These are phyloP conservation scores for Somion occarium DNA, from an alignment of 1,284 basidiomycete genomes.

Conservation along the genomic window DNA sequence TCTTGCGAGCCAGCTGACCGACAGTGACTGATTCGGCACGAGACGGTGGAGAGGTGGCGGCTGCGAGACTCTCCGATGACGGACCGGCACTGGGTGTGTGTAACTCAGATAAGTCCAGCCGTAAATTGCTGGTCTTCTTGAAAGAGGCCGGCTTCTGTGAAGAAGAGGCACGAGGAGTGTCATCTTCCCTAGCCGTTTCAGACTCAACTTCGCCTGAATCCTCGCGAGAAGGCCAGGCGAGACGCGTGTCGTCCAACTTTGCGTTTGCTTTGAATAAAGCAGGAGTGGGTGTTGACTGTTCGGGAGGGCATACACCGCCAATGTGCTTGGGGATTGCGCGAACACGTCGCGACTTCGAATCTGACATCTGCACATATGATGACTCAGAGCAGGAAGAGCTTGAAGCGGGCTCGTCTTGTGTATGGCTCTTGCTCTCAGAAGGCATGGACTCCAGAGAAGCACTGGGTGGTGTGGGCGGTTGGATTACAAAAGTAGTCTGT, in stretches of 20 bases:
- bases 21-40: constrained; percentile 7
- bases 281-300: constrained; percentile 38
- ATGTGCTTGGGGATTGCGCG: constrained; percentile 29
- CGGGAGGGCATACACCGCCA: constrained; percentile 32
- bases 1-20: constrained; percentile 64
- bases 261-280: constrained; percentile 27
- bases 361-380: constrained; percentile 18
- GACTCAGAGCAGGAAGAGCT: constrained; percentile 29
- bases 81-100: neutral
- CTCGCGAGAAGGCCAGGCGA: constrained; percentile 10
- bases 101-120: neutral
- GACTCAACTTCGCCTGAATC: neutral
- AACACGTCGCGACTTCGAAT: constrained; percentile 24
- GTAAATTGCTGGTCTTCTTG: neutral
- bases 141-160: neutral
- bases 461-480: constrained; percentile 18
- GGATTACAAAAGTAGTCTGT: constrained; percentile 3
- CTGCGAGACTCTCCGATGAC: neutral
- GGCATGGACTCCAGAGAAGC: constrained; percentile 23
- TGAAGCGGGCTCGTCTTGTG: constrained; percentile 12
- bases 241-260: neutral
- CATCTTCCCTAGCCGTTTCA: neutral
- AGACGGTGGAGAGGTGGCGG: neutral
- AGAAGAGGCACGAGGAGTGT: constrained; percentile 11
- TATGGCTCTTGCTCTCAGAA: neutral